Evolutionary conservation across 768 basidiomycete species (phyloP).

Genomic region (Boletus speciosus): DNA sequence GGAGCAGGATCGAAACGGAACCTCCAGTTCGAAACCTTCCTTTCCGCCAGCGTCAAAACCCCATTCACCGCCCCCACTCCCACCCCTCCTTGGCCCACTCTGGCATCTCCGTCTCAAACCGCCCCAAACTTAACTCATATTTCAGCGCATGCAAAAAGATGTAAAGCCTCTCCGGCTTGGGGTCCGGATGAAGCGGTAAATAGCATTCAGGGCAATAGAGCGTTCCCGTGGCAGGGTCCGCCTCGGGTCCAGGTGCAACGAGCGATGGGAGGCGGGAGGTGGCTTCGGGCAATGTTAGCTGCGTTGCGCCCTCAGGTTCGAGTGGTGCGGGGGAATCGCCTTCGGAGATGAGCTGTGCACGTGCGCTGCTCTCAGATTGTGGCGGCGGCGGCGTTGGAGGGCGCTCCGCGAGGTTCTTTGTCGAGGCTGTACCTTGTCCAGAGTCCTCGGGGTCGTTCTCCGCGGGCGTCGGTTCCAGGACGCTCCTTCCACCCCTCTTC

Average conservation of each 20-base stretch:
- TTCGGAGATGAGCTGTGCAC: neutral
- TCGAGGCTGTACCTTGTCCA: neutral
- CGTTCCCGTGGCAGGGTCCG: constrained; percentile 41
- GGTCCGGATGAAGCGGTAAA: constrained; percentile 90
- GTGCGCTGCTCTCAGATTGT: neutral
- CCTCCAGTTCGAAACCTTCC: too few species aligned
- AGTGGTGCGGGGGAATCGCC: neutral
- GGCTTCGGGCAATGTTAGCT: constrained; percentile 50
- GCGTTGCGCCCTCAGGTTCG: neutral
- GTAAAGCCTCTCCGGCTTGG: constrained; percentile 85
- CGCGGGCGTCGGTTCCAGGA: constrained; percentile 7
- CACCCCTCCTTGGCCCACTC: constrained; percentile 81
- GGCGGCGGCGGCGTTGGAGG: neutral
- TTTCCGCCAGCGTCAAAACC: too few species aligned
- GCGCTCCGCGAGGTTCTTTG: neutral
- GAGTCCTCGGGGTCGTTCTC: neutral
- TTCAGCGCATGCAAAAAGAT: constrained; percentile 92
- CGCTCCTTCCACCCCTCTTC: constrained; percentile 48
- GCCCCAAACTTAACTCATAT: constrained; percentile 80
- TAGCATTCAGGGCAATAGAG: constrained; percentile 89
- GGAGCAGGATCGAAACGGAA: too few species aligned
- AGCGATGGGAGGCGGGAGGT: constrained; percentile 33
- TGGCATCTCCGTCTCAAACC: constrained; percentile 83
- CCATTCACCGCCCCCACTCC: constrained; percentile 47
- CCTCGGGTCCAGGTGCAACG: constrained; percentile 23